Base-by-base conservation (phyloP, 371 early-diverging fungal species). In the Mortierella sp. region DNA sequence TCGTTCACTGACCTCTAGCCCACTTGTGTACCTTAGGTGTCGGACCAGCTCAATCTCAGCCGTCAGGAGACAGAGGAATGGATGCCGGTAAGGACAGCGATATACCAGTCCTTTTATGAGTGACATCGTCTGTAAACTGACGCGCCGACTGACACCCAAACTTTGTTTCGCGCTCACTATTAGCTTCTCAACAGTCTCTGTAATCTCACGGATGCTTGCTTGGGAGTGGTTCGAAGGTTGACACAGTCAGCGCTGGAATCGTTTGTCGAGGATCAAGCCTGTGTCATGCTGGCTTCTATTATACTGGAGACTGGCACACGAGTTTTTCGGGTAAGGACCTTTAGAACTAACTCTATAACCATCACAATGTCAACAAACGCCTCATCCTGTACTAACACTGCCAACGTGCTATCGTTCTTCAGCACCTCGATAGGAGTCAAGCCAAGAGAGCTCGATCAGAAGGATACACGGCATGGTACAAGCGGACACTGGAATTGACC, bases 61-160 rank as follows among this genome's bases (percentile, higher is more conserved):
- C 64, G 76, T 16, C 64, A 75, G n/a, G 71, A 82, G 44, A 52
- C 76, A 22, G 84, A 83, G 48, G 67, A 70, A 41, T 83, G 84
- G 79, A 73, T 79, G 64, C 73, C 71, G 47, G 84, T 83, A 79
- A 37, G 76, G 22, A 53, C n/a, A 22, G 4, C 4, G 26, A 44
- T 50, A 45, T 37, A 7, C 2, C 19, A 9, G 4, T n/a, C n/a
- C 13, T 40, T 52, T 39, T 11, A 22, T 34, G 34, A 34, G 19
- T 19, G 5, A 41, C 47, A 55, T 22, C 34, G 1, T 16, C 3
- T 37, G n/a, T 68, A 22, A 4, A 9, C 16, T 0, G n/a, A 39
- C 53, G 2, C 2, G 9, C 22, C 10, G 4, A 10, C 22, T 22
- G 22, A 61, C 37, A 2, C 10, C 3, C 26, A 26, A n/a, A 16